Base-by-base conservation (phyloP, 805 yeast species). In the Pichia exigua region DNA sequence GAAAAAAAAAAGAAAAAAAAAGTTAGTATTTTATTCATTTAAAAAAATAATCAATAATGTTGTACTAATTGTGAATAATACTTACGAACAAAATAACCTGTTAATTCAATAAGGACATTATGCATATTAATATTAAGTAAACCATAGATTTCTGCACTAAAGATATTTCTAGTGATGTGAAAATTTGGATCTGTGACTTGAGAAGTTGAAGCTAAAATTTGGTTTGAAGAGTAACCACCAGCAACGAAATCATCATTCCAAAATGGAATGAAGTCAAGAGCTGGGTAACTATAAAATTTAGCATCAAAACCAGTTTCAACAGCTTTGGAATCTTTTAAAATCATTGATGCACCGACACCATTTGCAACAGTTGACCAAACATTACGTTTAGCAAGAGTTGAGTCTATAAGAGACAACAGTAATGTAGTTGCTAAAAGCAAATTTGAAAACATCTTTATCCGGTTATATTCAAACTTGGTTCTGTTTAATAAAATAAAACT, bases 11-110 rank as follows among this genome's bases (percentile, higher is more conserved):
- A 3, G 18, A 41, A 35, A 42, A 39, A 56, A 63, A 47, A 57
- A 61, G 46, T 68, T 68, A 12, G 58, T 57, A 38, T 60, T 47
- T 6, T 12, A 15, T 28, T 27, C 30, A 27, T 27, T 9, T 15
- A 12, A 8, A 22, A 9, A 42, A 58, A 64, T 15, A 47, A 30
- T 5, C 26, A 27, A 30, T 32, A 32, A 32, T 15, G n/a, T 5
- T 2, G 4, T 13, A 13, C 8, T 4, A 32, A 32, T 32, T 32
- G 17, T 13, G 3, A 11, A 12, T n/a, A 27, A 32, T 35, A 53
- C 56, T 12, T 51, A 53, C 56, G 48, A 17, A 24, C 13, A 45
- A 49, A 60, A 21, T 54, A 56, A 48, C 56, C 57, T 28, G 47
- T 46, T 4, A 48, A 32, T 40, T 50, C 59, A n/a, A 51, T 42